Evolutionary conservation across 352 stramenopile species (phyloP), one percentile per base, ranked within the genome.

Genomic region (Phytophthora podocarpi): DNA sequence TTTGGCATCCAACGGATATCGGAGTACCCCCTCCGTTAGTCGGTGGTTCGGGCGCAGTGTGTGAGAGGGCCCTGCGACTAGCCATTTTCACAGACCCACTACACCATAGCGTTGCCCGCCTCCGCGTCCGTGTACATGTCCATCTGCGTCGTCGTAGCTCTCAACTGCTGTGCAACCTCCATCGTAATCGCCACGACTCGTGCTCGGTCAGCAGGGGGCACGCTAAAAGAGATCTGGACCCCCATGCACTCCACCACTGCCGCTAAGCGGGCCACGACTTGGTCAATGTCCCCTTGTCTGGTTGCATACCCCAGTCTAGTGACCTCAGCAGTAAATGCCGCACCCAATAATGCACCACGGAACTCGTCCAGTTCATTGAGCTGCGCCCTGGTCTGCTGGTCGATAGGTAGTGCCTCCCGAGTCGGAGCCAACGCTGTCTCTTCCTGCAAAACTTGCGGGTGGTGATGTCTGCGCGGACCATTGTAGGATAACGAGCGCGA

Each of bases 1-100:
- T n/a, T n/a, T n/a, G n/a, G n/a, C 49, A 36, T 61, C 48, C 6
- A 53, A 62, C 23, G 61, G 39, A n/a, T n/a, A n/a, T n/a, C n/a
- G n/a, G n/a, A n/a, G n/a, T n/a, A n/a, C n/a, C n/a, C n/a, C n/a
- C n/a, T n/a, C n/a, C n/a, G n/a, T n/a, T n/a, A n/a, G n/a, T n/a
- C n/a, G n/a, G n/a, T n/a, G n/a, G n/a, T n/a, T n/a, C n/a, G n/a
- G n/a, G n/a, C n/a, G n/a, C n/a, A n/a, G n/a, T n/a, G n/a, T n/a
- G n/a, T n/a, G n/a, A n/a, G n/a, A n/a, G n/a, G n/a, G n/a, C n/a
- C n/a, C n/a, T n/a, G n/a, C n/a, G n/a, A n/a, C n/a, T n/a, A n/a
- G n/a, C n/a, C n/a, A n/a, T n/a, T n/a, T n/a, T n/a, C n/a, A n/a
- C n/a, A n/a, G n/a, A n/a, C n/a, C n/a, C n/a, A n/a, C n/a, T n/a